These are phyloP conservation scores for Cryptococcus neoformans DNA, from an alignment of 1,284 basidiomycete species.

Conservation along the genomic window DNA sequence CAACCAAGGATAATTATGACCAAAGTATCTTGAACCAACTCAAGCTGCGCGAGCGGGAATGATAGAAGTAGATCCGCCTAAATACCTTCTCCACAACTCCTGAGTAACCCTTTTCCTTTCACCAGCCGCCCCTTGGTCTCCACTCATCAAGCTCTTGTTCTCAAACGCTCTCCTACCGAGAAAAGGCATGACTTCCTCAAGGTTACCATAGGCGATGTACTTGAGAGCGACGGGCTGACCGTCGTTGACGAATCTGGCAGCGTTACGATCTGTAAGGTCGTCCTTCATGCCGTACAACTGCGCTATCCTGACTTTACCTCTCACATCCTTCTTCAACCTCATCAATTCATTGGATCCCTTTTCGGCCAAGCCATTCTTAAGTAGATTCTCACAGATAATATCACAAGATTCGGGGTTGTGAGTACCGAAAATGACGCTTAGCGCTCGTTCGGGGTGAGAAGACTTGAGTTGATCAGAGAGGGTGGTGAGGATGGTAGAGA, in stretches of 20 bases:
- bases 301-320: conserved; percentile 68
- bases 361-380: conserved; percentile 58
- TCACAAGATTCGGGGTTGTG: conserved; percentile 72
- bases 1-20: too few relatives aligned
- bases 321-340: conserved; percentile 55
- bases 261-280: conserved; percentile 68
- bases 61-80: conserved; percentile 17
- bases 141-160: conserved; percentile 65
- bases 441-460: conserved; percentile 47
- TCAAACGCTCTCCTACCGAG: conserved; percentile 71
- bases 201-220: conserved; percentile 76
- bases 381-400: conserved; percentile 62
- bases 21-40: too few relatives aligned
- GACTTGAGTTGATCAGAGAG: conserved; percentile 55
- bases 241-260: conserved; percentile 56
- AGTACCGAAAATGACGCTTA: conserved; percentile 79
- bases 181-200: conserved; percentile 74
- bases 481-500: conserved; percentile 60
- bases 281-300: conserved; percentile 92
- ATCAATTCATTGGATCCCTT: conserved; percentile 10
- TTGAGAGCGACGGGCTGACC: conserved; percentile 71
- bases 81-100: conserved; percentile 55
- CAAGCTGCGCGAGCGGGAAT: too few relatives aligned
- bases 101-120: conserved; percentile 58
- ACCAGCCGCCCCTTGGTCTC: conserved; percentile 56